Evolutionary conservation across 2,329 filamentous ascomycete species (phyloP), one percentile per base, ranked within the genome.

Genomic region (Fonsecaea monophora): DNA sequence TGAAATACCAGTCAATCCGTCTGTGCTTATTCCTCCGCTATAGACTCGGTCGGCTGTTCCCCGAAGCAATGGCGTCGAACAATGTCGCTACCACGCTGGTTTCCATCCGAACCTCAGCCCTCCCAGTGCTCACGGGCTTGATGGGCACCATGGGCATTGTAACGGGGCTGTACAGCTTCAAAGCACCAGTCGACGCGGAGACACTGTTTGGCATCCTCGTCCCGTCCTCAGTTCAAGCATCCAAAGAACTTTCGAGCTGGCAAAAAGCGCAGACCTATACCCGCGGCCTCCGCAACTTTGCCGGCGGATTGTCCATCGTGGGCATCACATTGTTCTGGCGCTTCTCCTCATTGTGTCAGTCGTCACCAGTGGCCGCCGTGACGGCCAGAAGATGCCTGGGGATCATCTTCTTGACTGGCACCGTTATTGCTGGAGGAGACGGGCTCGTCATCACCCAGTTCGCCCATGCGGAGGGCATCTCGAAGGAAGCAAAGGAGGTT

Each of bases 61-160:
- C n/a, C 40, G 15, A 45, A 42, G 21, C 37, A 18, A 21, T 30
- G 60, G 2, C 25, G 35, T 50, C 38, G 10, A 30, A 50, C n/a
- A 48, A 35, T 48, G 37, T 7, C 6, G 18, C 12, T 50, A 13
- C 40, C 30, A 18, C 57, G 13, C 48, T 50, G 30, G 9, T 40
- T n/a, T 32, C 40, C 21, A 21, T 50, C 15, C 40, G 38, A 48
- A 34, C 57, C 10, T 45, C 57, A 21, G 40, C 40, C 15, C 57
- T 60, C 13, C 57, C 57, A 30, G 18, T 34, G 13, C 30, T 60
- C 30, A 37, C 57, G 8, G 57, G 38, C 8, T 30, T 38, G 25
- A 48, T 60, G 57, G 57, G 57, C 7, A 48, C 57, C 18, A 34
- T 60, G 57, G 57, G 57, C 57, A 45, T 60, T n/a, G 21, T n/a